Evolutionary conservation across 2,329 filamentous ascomycete genomes (phyloP).

Genomic region (Fusarium acutatum): DNA sequence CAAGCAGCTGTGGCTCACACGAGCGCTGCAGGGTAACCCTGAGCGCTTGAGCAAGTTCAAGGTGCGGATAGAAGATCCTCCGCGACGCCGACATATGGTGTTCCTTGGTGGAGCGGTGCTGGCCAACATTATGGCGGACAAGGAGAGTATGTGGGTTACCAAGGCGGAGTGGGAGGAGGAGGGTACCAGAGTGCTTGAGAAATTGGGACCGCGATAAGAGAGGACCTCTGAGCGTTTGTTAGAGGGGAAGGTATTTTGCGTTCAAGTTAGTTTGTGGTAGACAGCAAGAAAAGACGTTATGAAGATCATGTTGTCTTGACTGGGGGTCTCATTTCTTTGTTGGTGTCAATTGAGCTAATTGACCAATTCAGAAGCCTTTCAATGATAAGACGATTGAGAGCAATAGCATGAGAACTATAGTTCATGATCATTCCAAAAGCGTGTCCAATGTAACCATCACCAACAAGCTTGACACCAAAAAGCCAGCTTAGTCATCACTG

Average conservation of each 20-base stretch:
- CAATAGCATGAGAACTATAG: neutral
- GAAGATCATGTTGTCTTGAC: neutral
- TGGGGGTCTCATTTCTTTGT: neutral
- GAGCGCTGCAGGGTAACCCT: slow-evolving; percentile 88
- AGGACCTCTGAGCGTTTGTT: slow-evolving; percentile 12
- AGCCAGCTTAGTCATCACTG: slow-evolving; percentile 30
- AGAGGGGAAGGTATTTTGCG: slow-evolving; percentile 29
- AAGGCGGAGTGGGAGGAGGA: slow-evolving; percentile 98
- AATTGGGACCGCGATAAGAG: slow-evolving; percentile 84
- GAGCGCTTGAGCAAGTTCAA: slow-evolving; percentile 99
- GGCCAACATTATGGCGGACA: slow-evolving; percentile 99
- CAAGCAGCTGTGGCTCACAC: slow-evolving; percentile 97
- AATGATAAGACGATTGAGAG: neutral
- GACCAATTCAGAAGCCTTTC: neutral
- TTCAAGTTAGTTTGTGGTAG: slow-evolving; percentile 32
- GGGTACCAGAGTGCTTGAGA: slow-evolving; percentile 83
- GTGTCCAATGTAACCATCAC: slow-evolving; percentile 7
- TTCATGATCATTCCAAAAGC: neutral
- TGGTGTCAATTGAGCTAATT: neutral
- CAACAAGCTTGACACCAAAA: neutral
- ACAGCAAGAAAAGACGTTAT: slow-evolving; percentile 38
- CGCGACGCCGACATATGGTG: slow-evolving; percentile 97
- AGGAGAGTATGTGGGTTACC: slow-evolving; percentile 98
- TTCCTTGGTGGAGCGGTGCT: slow-evolving; percentile 96
- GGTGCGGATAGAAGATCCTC: slow-evolving; percentile 98